These are phyloP conservation scores for Coemansia sp. DNA, from an alignment of 192 early-diverging fungal genomes.

Conservation along the genomic window DNA sequence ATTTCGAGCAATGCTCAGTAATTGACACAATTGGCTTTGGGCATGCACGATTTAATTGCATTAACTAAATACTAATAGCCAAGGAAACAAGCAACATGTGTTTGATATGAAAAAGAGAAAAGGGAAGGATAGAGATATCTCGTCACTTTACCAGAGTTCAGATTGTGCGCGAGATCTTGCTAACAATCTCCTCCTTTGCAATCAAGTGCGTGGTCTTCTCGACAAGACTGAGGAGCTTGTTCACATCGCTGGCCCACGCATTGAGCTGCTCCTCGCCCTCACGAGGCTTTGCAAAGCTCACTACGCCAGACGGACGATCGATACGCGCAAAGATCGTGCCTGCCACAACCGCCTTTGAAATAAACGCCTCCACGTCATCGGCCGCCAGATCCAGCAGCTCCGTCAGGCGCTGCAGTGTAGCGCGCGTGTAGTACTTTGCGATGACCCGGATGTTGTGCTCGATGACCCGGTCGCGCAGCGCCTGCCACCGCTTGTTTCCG, in stretches of 20 bases:
- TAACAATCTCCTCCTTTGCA: slow-evolving; percentile 88
- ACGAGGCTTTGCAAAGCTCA: slow-evolving; percentile 81
- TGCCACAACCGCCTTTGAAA: slow-evolving; percentile 90
- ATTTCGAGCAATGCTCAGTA: too few species aligned
- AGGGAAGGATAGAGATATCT: not conserved
- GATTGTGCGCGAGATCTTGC: slow-evolving; percentile 72
- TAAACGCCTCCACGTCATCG: slow-evolving; percentile 85
- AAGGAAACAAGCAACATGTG: too few species aligned
- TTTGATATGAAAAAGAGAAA: not conserved
- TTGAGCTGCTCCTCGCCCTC: slow-evolving; percentile 90
- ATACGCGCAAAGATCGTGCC: slow-evolving; percentile 97
- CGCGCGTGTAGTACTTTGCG: slow-evolving; percentile 92
- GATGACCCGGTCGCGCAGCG: slow-evolving; percentile 90
- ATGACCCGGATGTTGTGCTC: slow-evolving; percentile 99
- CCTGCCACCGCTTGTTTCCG: slow-evolving; percentile 75
- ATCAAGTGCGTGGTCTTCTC: slow-evolving; percentile 94
- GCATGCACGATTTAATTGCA: too few species aligned
- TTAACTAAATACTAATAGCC: too few species aligned
- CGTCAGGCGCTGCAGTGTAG: slow-evolving; percentile 80
- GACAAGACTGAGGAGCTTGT: slow-evolving; percentile 83
- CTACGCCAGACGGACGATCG: slow-evolving; percentile 87
- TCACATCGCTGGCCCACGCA: slow-evolving; percentile 91
- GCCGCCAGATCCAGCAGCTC: slow-evolving; percentile 84
- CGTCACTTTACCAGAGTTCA: not conserved
- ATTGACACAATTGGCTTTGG: too few species aligned